Evolutionary conservation across 2,329 filamentous ascomycete genomes (phyloP), one percentile per base, ranked within the genome.

Genomic region (Colletotrichum kahawae): DNA sequence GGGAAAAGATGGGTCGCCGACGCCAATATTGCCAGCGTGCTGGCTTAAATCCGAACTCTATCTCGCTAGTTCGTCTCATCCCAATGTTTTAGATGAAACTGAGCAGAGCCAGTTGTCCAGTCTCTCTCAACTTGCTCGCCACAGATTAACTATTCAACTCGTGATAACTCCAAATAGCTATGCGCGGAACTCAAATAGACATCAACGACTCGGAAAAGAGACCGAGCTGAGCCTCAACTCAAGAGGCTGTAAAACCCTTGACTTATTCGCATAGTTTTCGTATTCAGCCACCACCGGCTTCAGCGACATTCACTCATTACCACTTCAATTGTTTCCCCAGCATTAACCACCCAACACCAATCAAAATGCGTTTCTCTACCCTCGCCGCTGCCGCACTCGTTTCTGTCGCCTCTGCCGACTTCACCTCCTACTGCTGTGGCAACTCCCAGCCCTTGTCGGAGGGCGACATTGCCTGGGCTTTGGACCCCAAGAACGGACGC

Each of bases 381-480:
- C 18, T 59, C 33, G 16, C 31, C 33, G 33, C n/a, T 18, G 29
- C 33, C 31, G 33, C n/a, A 16, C 10, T 62, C 13, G 4, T 36
- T 62, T 62, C 59, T 16, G 31, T 21, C 18, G 59, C n/a, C n/a
- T 33, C 59, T 18, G 27, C 54, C 13, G 31, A 62, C 59, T 38
- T 36, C n/a, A 62, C 33, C 1, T 62, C 59, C 4, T 62, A 62
- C 59, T 62, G 59, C 31, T 62, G 59, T 24, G 29, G 29, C 59
- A 24, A 10, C n/a, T 21, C 16, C 8, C 0, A 0, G 4, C 59
- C 59, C 7, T 16, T 62, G 2, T 3, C 33, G 1, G 2, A 2
- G 13, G 59, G 18, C 2, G 59, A 62, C 31, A 27, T 38, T 62
- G 18, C 18, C 0, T 62, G 59, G 33, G 33, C 59, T 6, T 1